Evolutionary conservation across 495 filamentous ascomycete species (phyloP), one percentile per base, ranked within the genome.

Genomic region (Opeltia flavorubescens): DNA sequence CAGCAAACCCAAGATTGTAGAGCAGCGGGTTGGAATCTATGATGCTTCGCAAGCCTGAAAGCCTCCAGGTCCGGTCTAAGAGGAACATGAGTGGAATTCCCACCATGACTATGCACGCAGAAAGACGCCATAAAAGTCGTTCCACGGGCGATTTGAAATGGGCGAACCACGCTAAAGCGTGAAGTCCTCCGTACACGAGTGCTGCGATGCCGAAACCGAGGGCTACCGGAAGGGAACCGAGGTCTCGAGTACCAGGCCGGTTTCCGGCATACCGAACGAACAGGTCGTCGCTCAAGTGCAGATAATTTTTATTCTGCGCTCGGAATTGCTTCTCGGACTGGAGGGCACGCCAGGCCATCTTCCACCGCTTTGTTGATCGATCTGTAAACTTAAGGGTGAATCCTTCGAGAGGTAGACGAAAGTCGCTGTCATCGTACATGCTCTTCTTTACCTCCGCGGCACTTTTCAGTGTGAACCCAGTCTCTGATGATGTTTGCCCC

Each of bases 161-260:
- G n/a, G 38, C 53, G 29, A 58, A 50, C 62, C 62, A 66, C 0
- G 50, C 56, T n/a, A 59, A 24, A 28, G 63, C 20, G 25, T 60
- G 62, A 12, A 63, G 49, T 20, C 44, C 50, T 11, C 48, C 41
- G 25, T 59, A 61, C 1, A 55, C 7, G 1, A 62, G 13, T 0
- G 53, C 42, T 1, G 56, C 52, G 9, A 47, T 39, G 18, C 20
- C 36, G 25, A 63, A 49, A 2, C 45, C 21, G 24, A 54, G 54
- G 31, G 23, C 11, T 11, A 33, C n/a, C 2, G 3, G 3, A 26
- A 8, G 0, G 1, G 21, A 1, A 1, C 1, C 8, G 8, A 18
- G 11, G 27, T n/a, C 5, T 17, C 43, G 0, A 4, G 15, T 15
- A 0, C 34, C 28, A 3, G 36, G 17, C 36, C 25, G 11, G 20